These are phyloP conservation scores for Schwanniomyces yamadae DNA, from an alignment of 805 yeast genomes.

Conservation along the genomic window DNA sequence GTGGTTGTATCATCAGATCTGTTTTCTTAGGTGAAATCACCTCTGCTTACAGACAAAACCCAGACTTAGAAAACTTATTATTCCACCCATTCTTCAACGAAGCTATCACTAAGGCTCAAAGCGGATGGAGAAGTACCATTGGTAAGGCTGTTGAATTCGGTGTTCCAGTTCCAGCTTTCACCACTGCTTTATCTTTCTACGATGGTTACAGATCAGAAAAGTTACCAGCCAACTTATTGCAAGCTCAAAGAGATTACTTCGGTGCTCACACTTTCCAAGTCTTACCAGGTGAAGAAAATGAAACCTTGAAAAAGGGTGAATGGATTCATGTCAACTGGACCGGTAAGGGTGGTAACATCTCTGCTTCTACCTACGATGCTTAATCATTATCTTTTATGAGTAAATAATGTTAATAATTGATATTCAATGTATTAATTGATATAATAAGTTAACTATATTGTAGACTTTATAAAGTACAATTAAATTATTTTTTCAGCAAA, in stretches of 20 bases:
- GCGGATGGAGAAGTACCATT: slow-evolving; percentile 91
- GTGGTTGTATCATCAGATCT: slow-evolving; percentile 99
- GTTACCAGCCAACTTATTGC: slow-evolving; percentile 96
- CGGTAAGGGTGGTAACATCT: slow-evolving; percentile 96
- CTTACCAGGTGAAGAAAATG: slow-evolving; percentile 80
- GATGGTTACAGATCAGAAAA: slow-evolving; percentile 97
- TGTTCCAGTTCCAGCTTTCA: slow-evolving; percentile 96
- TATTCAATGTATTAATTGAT: not conserved
- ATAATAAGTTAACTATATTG: not conserved
- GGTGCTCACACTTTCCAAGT: slow-evolving; percentile 99
- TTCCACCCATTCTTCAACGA: slow-evolving; percentile 92
- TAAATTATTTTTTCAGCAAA: not conserved
- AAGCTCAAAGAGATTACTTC: slow-evolving; percentile 99
- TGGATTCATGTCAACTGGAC: slow-evolving; percentile 99
- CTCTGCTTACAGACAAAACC: slow-evolving; percentile 89
- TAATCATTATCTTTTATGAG: slow-evolving; percentile 31
- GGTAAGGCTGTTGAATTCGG: slow-evolving; percentile 79
- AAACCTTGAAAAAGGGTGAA: slow-evolving; percentile 69
- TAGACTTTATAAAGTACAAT: not conserved
- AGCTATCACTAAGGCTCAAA: slow-evolving; percentile 91
- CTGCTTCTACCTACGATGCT: slow-evolving; percentile 94
- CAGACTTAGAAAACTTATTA: slow-evolving; percentile 90
- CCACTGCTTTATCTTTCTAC: slow-evolving; percentile 95
- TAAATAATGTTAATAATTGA: slow-evolving; percentile 1
- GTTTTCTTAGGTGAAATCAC: slow-evolving; percentile 97